A percentile compares a stretch with the other conserved stretches of the same genome.
Evolutionary conservation across 352 stramenopile genomes (phyloP).

Genomic region (Pythium utonaiense): DNA sequence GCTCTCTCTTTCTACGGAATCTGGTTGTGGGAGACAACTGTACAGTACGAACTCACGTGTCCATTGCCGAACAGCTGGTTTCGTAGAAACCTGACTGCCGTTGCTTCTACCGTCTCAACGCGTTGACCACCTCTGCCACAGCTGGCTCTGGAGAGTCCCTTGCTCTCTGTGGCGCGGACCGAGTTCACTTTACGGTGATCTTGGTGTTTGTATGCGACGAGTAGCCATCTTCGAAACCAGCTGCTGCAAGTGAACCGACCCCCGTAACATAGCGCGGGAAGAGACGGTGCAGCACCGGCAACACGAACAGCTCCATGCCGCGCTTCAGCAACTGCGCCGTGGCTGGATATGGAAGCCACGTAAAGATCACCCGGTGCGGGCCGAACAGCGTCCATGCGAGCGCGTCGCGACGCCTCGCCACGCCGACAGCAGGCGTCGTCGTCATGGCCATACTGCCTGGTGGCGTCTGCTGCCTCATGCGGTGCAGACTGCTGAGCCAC

Average conservation of each 20-base stretch:
- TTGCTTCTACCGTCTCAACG: background rate
- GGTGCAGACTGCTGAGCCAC: too few species aligned
- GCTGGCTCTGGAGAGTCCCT: conserved; percentile 2
- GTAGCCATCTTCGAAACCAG: background rate
- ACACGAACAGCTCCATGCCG: conserved; percentile 46
- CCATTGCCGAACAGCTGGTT: conserved; percentile 1
- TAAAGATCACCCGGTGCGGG: conserved; percentile 46
- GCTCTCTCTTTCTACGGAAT: conserved; percentile 5
- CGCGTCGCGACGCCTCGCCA: conserved; percentile 22
- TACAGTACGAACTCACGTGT: too few species aligned
- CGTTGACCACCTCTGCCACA: background rate
- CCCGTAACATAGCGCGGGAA: conserved; percentile 9
- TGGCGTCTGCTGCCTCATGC: background rate
- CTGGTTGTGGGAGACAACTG: too few species aligned
- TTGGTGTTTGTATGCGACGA: conserved; percentile 11
- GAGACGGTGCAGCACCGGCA: conserved; percentile 32
- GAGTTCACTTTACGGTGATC: background rate
- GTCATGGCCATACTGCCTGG: background rate
- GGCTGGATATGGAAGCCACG: conserved; percentile 36
- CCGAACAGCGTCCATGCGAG: conserved; percentile 49
- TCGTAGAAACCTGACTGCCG: background rate
- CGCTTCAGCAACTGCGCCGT: conserved; percentile 38
- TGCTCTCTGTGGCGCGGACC: background rate
- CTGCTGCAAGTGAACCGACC: conserved; percentile 1
- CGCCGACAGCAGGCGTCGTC: background rate